Percentiles rank a stretch among this genome's conserved stretches.
Conservation (phyloP, 352 stramenopile genomes). For the Pythium aphanidermatum region DNA sequence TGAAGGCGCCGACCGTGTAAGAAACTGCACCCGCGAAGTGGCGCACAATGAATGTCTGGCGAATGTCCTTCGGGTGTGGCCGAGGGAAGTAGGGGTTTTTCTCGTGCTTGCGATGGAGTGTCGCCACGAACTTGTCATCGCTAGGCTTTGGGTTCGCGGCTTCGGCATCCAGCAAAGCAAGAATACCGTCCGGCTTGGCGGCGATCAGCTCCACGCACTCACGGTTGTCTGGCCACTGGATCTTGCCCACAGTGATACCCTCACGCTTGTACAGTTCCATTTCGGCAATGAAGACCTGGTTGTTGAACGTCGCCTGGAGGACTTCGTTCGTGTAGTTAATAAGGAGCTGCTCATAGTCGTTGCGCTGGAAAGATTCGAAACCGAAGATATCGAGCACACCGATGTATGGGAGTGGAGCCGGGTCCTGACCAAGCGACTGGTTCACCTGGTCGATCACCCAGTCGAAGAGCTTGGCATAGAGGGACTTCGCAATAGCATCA, state of each 20-base stretch:
- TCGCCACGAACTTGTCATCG: slow-evolving; percentile 82
- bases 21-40: slow-evolving; percentile 88
- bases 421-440: slow-evolving; percentile 73
- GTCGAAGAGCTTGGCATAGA: slow-evolving; percentile 92
- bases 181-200: slow-evolving; percentile 73
- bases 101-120: slow-evolving; percentile 78
- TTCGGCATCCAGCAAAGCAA: slow-evolving; percentile 80
- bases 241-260: slow-evolving; percentile 85
- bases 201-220: slow-evolving; percentile 89
- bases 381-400: slow-evolving; percentile 90
- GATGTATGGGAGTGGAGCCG: slow-evolving; percentile 79
- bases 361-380: slow-evolving; percentile 88
- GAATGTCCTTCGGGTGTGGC: slow-evolving; percentile 86
- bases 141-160: slow-evolving; percentile 87
- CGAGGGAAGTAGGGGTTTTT: slow-evolving; percentile 83
- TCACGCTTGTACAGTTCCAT: slow-evolving; percentile 89
- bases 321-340: slow-evolving; percentile 91
- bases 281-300: slow-evolving; percentile 87
- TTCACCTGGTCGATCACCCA: slow-evolving; percentile 93
- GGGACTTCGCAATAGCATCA: slow-evolving; percentile 90
- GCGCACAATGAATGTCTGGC: slow-evolving; percentile 86
- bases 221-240: slow-evolving; percentile 89
- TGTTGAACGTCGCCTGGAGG: slow-evolving; percentile 85
- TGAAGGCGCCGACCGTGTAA: slow-evolving; percentile 88
- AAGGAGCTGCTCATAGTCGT: slow-evolving; percentile 88